These are phyloP conservation scores for Backusella circina DNA, from an alignment of 192 early-diverging fungal species.

Conservation along the genomic window DNA sequence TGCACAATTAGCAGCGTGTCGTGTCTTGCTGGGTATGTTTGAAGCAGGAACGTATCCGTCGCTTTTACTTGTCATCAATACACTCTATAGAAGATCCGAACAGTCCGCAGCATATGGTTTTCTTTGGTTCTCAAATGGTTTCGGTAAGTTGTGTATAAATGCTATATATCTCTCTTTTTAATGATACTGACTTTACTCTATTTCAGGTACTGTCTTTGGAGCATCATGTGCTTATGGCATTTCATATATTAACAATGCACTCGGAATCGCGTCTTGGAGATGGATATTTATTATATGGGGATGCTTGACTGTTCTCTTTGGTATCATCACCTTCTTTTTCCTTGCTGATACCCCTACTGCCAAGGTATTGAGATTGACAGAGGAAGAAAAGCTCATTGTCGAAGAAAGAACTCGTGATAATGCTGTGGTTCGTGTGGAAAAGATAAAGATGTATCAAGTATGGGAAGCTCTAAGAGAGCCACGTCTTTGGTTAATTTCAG, in stretches of 20 bases:
- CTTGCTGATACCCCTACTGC: constrained; percentile 20
- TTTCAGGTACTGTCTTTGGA: constrained; percentile 13
- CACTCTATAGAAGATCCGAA: constrained; percentile 27
- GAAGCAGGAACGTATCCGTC: constrained; percentile 28
- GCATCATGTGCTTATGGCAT: constrained; percentile 17
- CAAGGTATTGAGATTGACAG: background rate
- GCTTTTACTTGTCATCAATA: constrained; percentile 17
- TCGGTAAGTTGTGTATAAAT: background rate
- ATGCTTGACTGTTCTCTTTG: constrained; percentile 13
- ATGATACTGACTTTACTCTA: background rate
- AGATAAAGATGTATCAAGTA: constrained; percentile 20
- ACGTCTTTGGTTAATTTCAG: constrained; percentile 14
- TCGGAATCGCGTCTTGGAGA: constrained; percentile 15
- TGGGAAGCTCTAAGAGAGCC: constrained; percentile 24
- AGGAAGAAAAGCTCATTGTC: constrained; percentile 25
- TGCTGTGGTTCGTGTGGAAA: background rate
- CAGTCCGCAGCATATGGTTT: constrained; percentile 13
- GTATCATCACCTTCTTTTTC: constrained; percentile 26
- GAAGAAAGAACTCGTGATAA: constrained; percentile 25
- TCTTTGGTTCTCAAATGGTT: constrained; percentile 22
- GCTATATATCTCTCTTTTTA: too few species aligned
- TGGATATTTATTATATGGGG: constrained; percentile 29
- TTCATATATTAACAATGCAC: constrained; percentile 3
- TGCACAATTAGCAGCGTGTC: constrained; percentile 14
- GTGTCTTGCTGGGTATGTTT: constrained; percentile 23